Evolutionary conservation across 805 yeast species (phyloP), one percentile per base, ranked within the genome.

Genomic region (Yamadazyma takamatsuzukensis): DNA sequence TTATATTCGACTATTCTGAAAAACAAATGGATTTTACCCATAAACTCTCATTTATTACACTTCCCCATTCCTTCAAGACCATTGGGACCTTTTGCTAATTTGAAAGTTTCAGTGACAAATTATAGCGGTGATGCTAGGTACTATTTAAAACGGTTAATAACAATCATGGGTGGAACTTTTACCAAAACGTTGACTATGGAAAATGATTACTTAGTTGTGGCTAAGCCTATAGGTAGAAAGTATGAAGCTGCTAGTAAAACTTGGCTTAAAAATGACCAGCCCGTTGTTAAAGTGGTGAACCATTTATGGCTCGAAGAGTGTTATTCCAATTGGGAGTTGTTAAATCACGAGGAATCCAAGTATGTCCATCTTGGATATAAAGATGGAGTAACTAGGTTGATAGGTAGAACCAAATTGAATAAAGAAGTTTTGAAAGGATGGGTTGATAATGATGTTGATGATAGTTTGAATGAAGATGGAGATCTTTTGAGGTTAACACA

Each of bases 281-380:
- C 54, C 0, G 36, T 39, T 5, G 53, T 85, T 15, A 68, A 69
- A 18, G 64, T 82, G 2, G 79, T 85, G 1, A 88, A 83, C 49
- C 96, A 87, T 56, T 50, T 80, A 10, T 90, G 98, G 98, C 57
- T 90, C 10, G 97, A 90, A 49, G 89, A 84, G 34, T 73, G 87
- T 25, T 90, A 70, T 39, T 44, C 58, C 8, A 56, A 68, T 28
- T 83, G 93, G 89, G 60, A 58, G 31, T 43, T 68, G 4, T 68
- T 72, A 43, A 75, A 78, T 23, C 68, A 55, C 4, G 45, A 59
- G 0, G 48, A 54, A 11, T 65, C 74, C 3, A 63, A 74, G 19
- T 85, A 75, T 54, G 51, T 68, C 7, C 60, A 62, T 30, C 59
- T 76, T 25, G 38, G 34, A 11, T 74, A 76, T 1, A 54, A 61